Percentiles rank a stretch among this genome's conserved stretches.
Evolutionary conservation across 1,284 basidiomycete species (phyloP).

Genomic region (Psilocybe mexicana): DNA sequence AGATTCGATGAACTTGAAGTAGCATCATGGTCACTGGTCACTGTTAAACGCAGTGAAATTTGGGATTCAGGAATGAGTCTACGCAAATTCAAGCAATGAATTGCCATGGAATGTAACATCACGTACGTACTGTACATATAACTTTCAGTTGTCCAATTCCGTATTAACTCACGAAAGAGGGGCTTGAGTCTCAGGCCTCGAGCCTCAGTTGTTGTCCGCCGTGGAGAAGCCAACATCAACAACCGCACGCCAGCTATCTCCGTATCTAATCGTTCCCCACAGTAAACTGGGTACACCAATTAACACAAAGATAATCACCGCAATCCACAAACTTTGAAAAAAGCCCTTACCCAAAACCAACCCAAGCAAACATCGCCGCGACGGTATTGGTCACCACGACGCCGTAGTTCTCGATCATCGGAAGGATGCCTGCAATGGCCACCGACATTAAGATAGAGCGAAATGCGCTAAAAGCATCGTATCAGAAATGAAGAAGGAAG

Average conservation of each 20-base stretch:
- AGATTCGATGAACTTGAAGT: too few relatives aligned
- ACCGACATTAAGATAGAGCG: conserved; percentile 33
- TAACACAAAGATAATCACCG: neutral
- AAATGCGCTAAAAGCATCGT: conserved; percentile 22
- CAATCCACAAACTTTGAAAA: neutral
- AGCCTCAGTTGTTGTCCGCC: conserved; percentile 30
- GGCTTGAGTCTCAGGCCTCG: neutral
- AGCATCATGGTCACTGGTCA: too few relatives aligned
- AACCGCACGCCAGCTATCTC: conserved; percentile 34
- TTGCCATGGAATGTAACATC: too few relatives aligned
- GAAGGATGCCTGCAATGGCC: conserved; percentile 34
- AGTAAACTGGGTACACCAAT: conserved; percentile 29
- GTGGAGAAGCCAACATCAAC: conserved; percentile 40
- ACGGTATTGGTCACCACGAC: conserved; percentile 30
- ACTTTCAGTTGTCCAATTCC: too few relatives aligned
- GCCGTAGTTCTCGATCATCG: conserved; percentile 34
- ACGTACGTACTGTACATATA: too few relatives aligned
- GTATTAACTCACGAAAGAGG: neutral
- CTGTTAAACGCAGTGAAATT: too few relatives aligned
- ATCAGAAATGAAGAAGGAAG: neutral
- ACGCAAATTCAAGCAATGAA: too few relatives aligned
- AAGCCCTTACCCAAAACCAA: conserved; percentile 27
- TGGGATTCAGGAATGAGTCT: too few relatives aligned
- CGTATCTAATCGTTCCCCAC: conserved; percentile 37
- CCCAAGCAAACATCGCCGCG: conserved; percentile 32